Conservation (phyloP, 805 yeast species). For the Isabelozyma rhagii region DNA sequence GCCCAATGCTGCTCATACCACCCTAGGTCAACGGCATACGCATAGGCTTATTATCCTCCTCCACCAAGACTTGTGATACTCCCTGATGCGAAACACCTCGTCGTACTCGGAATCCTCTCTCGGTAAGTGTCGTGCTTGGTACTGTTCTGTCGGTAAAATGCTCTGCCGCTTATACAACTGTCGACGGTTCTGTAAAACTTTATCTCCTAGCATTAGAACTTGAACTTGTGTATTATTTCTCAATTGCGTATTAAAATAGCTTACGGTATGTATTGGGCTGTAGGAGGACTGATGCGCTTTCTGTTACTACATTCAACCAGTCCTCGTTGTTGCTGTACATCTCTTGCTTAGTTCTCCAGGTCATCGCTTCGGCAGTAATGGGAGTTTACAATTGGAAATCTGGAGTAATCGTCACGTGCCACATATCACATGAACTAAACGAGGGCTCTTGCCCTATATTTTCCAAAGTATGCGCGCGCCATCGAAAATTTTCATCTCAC, state of each 20-base stretch:
- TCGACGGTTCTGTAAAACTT: slow-evolving; percentile 6
- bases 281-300: too few relatives aligned
- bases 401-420: background rate
- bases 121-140: background rate
- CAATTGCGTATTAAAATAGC: too few relatives aligned
- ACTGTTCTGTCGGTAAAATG: background rate
- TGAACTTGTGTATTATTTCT: too few relatives aligned
- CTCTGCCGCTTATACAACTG: slow-evolving; percentile 1
- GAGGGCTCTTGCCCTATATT: background rate
- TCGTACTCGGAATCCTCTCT: slow-evolving; percentile 1
- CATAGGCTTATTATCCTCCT: background rate
- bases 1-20: background rate
- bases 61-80: background rate
- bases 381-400: background rate
- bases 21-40: background rate
- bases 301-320: too few relatives aligned
- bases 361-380: too few relatives aligned
- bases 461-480: background rate
- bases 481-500: slow-evolving; percentile 3
- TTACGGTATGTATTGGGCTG: too few relatives aligned
- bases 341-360: too few relatives aligned
- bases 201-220: slow-evolving; percentile 10
- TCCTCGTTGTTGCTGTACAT: too few relatives aligned
- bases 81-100: background rate
- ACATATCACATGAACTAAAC: background rate